Conservation (phyloP, 768 basidiomycete genomes). For the Pisolithus marmoratus region DNA sequence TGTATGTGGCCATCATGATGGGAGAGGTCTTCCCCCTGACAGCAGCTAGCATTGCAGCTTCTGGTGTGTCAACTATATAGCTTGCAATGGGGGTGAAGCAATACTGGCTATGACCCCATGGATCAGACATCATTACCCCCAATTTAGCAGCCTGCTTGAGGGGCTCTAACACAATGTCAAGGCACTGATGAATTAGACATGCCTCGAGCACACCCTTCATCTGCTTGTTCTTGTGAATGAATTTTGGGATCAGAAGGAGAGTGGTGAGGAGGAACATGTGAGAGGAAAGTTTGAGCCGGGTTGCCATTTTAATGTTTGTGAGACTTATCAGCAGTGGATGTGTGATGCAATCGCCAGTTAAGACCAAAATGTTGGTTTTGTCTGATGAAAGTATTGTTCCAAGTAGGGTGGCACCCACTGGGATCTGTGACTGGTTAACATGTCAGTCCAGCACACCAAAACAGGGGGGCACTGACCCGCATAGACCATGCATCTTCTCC, state of each 20-base stretch:
- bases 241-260: conserved; percentile 15
- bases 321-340: conserved; percentile 8
- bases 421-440: conserved; percentile 12
- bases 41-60: conserved; percentile 24
- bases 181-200: conserved; percentile 24
- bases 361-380: conserved; percentile 14
- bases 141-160: conserved; percentile 26
- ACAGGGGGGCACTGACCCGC: conserved; percentile 14
- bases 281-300: not conserved
- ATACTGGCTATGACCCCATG: conserved; percentile 7
- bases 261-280: conserved; percentile 10
- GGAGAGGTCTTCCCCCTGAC: conserved; percentile 25
- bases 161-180: conserved; percentile 23
- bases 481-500: conserved; percentile 18
- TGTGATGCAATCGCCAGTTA: conserved; percentile 7
- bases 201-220: conserved; percentile 18
- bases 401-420: conserved; percentile 23
- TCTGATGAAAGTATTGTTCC: conserved; percentile 14
- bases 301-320: conserved; percentile 2
- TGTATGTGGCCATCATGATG: conserved; percentile 24
- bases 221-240: conserved; percentile 5
- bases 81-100: conserved; percentile 25
- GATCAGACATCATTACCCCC: conserved; percentile 26
- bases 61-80: conserved; percentile 30
- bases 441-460: not conserved